Base-by-base conservation (phyloP, 2,329 filamentous ascomycete genomes). In the Colletotrichum musae region DNA sequence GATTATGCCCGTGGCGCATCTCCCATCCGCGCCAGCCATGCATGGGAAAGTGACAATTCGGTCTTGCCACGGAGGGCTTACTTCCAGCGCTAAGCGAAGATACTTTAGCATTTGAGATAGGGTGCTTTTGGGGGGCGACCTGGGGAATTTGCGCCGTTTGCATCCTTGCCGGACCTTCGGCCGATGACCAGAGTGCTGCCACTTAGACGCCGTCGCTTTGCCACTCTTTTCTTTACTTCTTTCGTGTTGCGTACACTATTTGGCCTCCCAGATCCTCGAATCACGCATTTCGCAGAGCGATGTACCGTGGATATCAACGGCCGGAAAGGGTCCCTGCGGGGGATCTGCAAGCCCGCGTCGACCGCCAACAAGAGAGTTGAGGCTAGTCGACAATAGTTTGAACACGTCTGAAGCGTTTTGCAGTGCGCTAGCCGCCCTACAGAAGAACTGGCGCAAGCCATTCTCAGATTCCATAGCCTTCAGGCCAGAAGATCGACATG, bases 31-130 rank as follows among this genome's bases (percentile, higher is more conserved):
- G 13, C 39, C 32, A 50, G 18, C 45, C 15, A 65, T 65, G 39
- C 15, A 65, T 65, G 39, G 65, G 54, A 65, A 65, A 54, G 47
- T 64, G 59, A 68, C 48, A 64, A 52, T 56, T 53, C 64, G 53
- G 53, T 56, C 21, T 48, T 54, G 54, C n/a, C 21, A 15, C 15
- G 16, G 53, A 45, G 51, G 47, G 32, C 50, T 61, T 15, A n/a
- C 16, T 15, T 15, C 47, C 6, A 41, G 39, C 21, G 45, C 64
- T 57, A 45, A 18, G 41, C 28, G 51, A 51, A 26, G 43, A 21
- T 39, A 5, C 16, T 43, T 43, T 43, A 43, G 16, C 32, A 10
- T 36, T 10, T 36, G 9, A 36, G 32, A 10, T 36, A 36, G 32
- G 32, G 32, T 36, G 32, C 32, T 36, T 36, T 13, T n/a, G 18